Evolutionary conservation across 495 filamentous ascomycete genomes (phyloP), one percentile per base, ranked within the genome.

Genomic region (Viridothelium virens): DNA sequence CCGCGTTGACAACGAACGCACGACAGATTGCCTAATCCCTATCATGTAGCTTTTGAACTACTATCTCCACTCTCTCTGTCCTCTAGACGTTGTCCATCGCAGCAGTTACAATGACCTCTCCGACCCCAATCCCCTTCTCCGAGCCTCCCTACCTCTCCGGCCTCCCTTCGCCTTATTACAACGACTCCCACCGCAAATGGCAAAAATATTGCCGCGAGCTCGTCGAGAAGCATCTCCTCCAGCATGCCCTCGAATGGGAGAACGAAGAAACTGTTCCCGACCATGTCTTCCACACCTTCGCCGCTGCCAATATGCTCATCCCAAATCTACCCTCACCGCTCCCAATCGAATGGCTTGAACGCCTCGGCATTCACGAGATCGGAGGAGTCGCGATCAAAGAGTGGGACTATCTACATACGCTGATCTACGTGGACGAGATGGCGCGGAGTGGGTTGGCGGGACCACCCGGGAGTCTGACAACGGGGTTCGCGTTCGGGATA

Each of bases 341-440:
- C 53, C 88, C 88, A 0, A 83, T 88, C 16, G 78, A 79, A 48
- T 87, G 86, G 86, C 77, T 89, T 53, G 86, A 87, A 72, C 79
- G 78, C 3, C 67, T 87, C 37, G 87, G 86, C 2, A 84, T 91
- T 59, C 75, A 84, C 64, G 82, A 87, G 65, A 81, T 91, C 12
- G 76, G 86, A 1, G 87, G 86, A n/a, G 80, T 74, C 5, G 85
- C 84, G 68, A 85, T 91, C 5, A 87, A 90, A 70, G 87, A 91
- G 10, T 91, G 86, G 76, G 88, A 90, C 69, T 89, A 89, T 68
- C 74, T 90, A 36, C 87, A 91, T 67, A 85, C 82, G 2, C 76
- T 85, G 63, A 90, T 92, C 56, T 90, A 86, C 68, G 70, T 68
- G 12, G 89, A 92, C 65, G 89, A 90, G 80, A 83, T 91, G 79